Percentiles rank a stretch among this genome's conserved stretches.
These are phyloP conservation scores for Breviolum minutum DNA, from an alignment of 73 alveolate genomes.

Conservation along the genomic window DNA sequence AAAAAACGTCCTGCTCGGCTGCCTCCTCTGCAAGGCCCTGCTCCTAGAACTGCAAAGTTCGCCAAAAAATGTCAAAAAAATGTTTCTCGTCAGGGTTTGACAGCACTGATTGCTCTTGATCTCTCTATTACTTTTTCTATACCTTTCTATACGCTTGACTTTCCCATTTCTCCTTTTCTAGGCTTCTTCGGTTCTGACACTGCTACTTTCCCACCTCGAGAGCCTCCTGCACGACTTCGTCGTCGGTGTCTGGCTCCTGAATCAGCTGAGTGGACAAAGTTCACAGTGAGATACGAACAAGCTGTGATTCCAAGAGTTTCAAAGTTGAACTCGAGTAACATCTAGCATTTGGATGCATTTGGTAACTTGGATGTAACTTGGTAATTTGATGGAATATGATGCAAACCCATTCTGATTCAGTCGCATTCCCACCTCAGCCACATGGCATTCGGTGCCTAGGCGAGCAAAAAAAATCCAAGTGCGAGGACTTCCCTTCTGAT, in stretches of 20 bases:
- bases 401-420: too few species aligned
- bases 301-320: background rate
- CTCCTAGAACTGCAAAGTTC: background rate
- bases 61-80: too few species aligned
- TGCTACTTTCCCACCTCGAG: slow-evolving; percentile 11
- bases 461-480: background rate
- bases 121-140: too few species aligned
- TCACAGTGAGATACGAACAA: background rate
- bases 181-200: background rate
- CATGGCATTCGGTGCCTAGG: slow-evolving; percentile 5
- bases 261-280: background rate
- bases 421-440: background rate
- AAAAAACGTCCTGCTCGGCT: slow-evolving; percentile 50
- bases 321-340: background rate
- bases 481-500: too few species aligned
- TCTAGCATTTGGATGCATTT: too few species aligned
- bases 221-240: slow-evolving; percentile 85
- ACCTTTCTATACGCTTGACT: too few species aligned
- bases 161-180: too few species aligned
- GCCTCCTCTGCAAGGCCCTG: slow-evolving; percentile 75
- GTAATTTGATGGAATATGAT: too few species aligned
- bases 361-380: too few species aligned
- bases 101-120: too few species aligned
- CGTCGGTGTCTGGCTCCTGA: slow-evolving; percentile 78
- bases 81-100: too few species aligned